Evolutionary conservation across 2,329 filamentous ascomycete species (phyloP), one percentile per base, ranked within the genome.

Genomic region (Penicillium palitans): DNA sequence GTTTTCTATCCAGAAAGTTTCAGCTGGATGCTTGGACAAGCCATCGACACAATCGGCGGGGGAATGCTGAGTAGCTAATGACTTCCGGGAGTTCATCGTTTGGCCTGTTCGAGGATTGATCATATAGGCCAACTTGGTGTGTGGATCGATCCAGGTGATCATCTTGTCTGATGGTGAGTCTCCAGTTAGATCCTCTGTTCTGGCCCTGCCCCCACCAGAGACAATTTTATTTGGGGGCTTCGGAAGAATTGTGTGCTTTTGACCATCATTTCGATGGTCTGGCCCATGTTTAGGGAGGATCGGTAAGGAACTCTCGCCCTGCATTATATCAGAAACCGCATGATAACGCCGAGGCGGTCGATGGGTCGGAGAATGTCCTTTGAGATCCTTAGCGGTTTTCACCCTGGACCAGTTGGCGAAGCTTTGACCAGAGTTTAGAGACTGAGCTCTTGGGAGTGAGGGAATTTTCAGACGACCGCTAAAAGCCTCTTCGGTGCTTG

Each of bases 61-160:
- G 25, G 65, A 64, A 29, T 60, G 61, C 25, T 27, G 51, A 49
- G 25, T 45, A 44, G 59, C 55, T 10, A 37, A 55, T 13, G 58
- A 59, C 49, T 64, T 52, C 44, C 48, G 48, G 10, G 41, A 40
- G 15, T 61, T 60, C 17, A 65, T 62, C 7, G 70, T 74, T 47
- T 74, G 72, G 6, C 76, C 74, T 9, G 72, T 76, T 17, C 70
- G 68, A 31, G 68, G 66, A 55, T 74, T 75, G 33, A 76, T 66
- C 42, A 68, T 57, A 27, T 74, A 66, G 10, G 61, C 66, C 45
- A 68, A 53, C 44, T 80, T 56, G 0, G 84, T 89, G 9, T 74
- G 66, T 0, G 87, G 87, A 64, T 91, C 84, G 1, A 76, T 78
- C 89, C 89, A 91, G 10, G 66, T 55, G 24, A 74, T 64, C 39